A percentile compares a stretch with the other conserved stretches of the same genome.
phyloP scores from a whole-genome alignment of 345 rosid genomes.

The Salix arbutifolia region DNA sequence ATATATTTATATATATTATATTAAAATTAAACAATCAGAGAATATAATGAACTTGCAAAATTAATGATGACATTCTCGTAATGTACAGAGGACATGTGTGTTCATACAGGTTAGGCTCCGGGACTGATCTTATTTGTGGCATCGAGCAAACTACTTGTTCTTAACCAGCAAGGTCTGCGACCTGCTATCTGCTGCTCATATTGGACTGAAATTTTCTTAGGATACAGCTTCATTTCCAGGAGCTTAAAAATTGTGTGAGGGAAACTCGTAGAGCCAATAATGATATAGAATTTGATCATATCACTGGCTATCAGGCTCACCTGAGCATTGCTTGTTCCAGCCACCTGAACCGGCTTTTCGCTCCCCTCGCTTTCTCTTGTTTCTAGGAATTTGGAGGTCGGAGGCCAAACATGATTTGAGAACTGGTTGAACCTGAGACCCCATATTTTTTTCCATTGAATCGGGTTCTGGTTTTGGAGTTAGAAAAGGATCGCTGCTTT shows the following conservation, averaged over 20 bases:
- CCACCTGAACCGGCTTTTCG: constrained; percentile 64
- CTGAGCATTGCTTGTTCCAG: constrained; percentile 65
- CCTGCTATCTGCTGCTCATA: not conserved
- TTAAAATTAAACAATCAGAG: no score
- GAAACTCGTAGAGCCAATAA: constrained; percentile 5
- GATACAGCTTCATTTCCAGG: not conserved
- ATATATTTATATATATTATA: no score
- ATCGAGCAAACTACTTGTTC: not conserved
- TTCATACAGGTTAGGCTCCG: not conserved
- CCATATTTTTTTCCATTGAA: constrained; percentile 14
- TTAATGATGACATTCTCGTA: no score
- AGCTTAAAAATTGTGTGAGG: not conserved
- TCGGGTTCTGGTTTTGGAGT: constrained; percentile 36
- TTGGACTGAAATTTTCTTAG: not conserved
- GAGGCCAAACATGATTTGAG: constrained; percentile 69
- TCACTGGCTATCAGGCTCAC: constrained; percentile 73
- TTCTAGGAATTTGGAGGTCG: constrained; percentile 61
- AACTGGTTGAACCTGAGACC: constrained; percentile 37
- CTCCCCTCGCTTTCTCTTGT: constrained; percentile 86
- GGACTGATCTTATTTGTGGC: not conserved
- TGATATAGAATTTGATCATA: not conserved
- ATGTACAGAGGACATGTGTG: not conserved
- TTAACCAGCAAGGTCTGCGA: not conserved
- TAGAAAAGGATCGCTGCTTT: constrained; percentile 37
- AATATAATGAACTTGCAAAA: no score